Evolutionary conservation across 2,329 filamentous ascomycete species (phyloP).

Genomic region (Ceratocystis eucalypticola): DNA sequence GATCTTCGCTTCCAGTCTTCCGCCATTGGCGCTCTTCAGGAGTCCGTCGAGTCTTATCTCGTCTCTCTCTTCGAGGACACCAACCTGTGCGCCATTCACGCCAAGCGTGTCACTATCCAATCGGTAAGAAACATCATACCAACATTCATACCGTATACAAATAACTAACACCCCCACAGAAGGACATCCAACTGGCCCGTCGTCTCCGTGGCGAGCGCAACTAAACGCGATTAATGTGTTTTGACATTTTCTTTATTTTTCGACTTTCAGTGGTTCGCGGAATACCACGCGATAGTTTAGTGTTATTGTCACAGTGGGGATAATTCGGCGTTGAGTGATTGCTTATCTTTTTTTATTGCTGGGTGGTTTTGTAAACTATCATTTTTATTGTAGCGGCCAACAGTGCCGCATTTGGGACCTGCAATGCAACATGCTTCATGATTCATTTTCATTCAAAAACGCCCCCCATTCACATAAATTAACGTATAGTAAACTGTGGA

Average conservation of each 20-base stretch:
- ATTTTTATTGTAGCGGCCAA: slow-evolving; percentile 18
- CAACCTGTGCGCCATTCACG: slow-evolving; percentile 96
- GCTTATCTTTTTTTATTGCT: slow-evolving; percentile 19
- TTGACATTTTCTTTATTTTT: slow-evolving; percentile 12
- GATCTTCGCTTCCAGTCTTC: slow-evolving; percentile 96
- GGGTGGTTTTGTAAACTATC: slow-evolving; percentile 20
- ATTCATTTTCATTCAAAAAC: slow-evolving; percentile 1
- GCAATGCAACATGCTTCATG: slow-evolving; percentile 17
- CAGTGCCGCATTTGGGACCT: slow-evolving; percentile 17
- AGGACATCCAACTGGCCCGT: slow-evolving; percentile 93
- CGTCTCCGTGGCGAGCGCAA: slow-evolving; percentile 89
- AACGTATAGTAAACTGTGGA: not conserved
- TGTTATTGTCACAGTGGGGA: slow-evolving; percentile 19
- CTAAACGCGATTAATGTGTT: slow-evolving; percentile 34
- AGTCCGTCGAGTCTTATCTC: slow-evolving; percentile 97
- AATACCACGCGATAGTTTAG: slow-evolving; percentile 17
- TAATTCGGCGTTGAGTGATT: slow-evolving; percentile 19
- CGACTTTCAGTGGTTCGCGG: slow-evolving; percentile 15
- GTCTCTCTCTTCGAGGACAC: slow-evolving; percentile 97
- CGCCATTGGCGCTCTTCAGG: slow-evolving; percentile 91
- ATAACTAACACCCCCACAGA: slow-evolving; percentile 27
- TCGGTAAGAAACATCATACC: slow-evolving; percentile 28
- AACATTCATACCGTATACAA: too few relatives aligned
- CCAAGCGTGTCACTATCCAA: slow-evolving; percentile 98
- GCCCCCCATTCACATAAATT: too few relatives aligned